A percentile compares a stretch with the other conserved stretches of the same genome.
Conservation (phyloP, 805 yeast genomes). For the Candida ulmi region DNA sequence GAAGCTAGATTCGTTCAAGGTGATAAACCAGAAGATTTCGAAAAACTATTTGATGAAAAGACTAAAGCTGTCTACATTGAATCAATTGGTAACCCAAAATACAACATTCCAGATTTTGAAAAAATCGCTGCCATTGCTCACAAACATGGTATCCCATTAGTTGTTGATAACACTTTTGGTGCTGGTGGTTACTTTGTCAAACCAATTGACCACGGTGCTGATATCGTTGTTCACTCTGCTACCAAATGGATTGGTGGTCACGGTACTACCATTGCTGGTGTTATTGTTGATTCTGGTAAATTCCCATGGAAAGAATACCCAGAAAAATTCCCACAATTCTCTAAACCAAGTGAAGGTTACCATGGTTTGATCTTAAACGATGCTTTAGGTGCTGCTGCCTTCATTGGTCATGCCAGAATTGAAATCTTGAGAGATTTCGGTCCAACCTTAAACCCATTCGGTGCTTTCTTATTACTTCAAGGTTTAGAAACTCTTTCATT, state of each 20-base stretch:
- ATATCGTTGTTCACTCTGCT: conserved; percentile 88
- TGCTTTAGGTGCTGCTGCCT: conserved; percentile 76
- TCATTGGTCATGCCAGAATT: conserved; percentile 71
- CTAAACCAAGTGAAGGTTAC: conserved; percentile 88
- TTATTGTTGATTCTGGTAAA: conserved; percentile 82
- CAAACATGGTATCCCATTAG: conserved; percentile 80
- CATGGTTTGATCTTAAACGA: conserved; percentile 84
- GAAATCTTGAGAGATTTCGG: conserved; percentile 91
- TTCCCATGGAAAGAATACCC: conserved; percentile 88
- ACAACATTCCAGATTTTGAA: conserved; percentile 88
- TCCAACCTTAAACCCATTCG: conserved; percentile 84
- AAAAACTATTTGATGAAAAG: conserved; percentile 65
- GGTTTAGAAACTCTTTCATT: conserved; percentile 93
- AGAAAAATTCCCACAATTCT: conserved; percentile 85
- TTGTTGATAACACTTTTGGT: conserved; percentile 95
- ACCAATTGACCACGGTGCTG: conserved; percentile 88
- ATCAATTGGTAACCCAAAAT: conserved; percentile 89
- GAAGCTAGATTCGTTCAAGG: conserved; percentile 82
- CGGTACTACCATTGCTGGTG: conserved; percentile 93
- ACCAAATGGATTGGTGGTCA: conserved; percentile 99
- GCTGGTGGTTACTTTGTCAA: conserved; percentile 88
- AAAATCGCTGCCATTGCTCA: conserved; percentile 72
- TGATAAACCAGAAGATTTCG: conserved; percentile 68
- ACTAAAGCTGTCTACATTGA: conserved; percentile 90
- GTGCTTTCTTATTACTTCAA: conserved; percentile 76